Percentiles rank a stretch among this genome's conserved stretches.
Conservation (phyloP, 2,329 filamentous ascomycete species). For the Arthrobotrys iridis region DNA sequence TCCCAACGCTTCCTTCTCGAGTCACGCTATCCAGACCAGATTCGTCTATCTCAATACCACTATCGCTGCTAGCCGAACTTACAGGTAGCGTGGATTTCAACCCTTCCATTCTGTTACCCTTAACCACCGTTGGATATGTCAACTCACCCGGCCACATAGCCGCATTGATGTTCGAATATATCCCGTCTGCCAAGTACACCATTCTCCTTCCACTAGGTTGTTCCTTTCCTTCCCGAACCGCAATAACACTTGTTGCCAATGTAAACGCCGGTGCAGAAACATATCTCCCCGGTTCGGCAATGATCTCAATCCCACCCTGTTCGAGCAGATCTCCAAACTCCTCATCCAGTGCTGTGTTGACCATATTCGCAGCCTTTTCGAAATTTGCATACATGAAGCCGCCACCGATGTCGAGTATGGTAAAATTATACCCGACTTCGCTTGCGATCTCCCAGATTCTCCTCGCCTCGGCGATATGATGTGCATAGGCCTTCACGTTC, state of each 20-base stretch:
- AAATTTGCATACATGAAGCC: constrained; percentile 44
- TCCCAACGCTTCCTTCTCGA: neutral
- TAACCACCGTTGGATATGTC: constrained; percentile 21
- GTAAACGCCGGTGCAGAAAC: constrained; percentile 34
- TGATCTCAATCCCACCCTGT: constrained; percentile 9
- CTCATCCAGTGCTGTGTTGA: constrained; percentile 11
- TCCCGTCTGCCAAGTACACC: constrained; percentile 41
- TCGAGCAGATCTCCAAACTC: constrained; percentile 40
- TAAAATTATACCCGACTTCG: constrained; percentile 35
- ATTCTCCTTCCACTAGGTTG: neutral
- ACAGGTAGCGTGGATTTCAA: neutral
- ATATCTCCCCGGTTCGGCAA: constrained; percentile 46
- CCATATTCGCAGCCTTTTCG: constrained; percentile 11
- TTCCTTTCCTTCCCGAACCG: constrained; percentile 19
- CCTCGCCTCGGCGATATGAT: constrained; percentile 31
- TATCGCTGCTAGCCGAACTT: constrained; percentile 43
- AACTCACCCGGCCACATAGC: constrained; percentile 44
- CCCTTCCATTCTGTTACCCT: constrained; percentile 4
- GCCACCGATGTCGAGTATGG: constrained; percentile 38
- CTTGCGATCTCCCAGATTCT: constrained; percentile 21
- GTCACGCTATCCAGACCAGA: neutral
- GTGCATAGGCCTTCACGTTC: neutral
- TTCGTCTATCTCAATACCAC: constrained; percentile 39
- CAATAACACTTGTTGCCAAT: constrained; percentile 39
- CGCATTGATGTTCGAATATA: constrained; percentile 41